phyloP scores from a whole-genome alignment of 169 alveolate genomes.

The Plasmodium gonderi region DNA sequence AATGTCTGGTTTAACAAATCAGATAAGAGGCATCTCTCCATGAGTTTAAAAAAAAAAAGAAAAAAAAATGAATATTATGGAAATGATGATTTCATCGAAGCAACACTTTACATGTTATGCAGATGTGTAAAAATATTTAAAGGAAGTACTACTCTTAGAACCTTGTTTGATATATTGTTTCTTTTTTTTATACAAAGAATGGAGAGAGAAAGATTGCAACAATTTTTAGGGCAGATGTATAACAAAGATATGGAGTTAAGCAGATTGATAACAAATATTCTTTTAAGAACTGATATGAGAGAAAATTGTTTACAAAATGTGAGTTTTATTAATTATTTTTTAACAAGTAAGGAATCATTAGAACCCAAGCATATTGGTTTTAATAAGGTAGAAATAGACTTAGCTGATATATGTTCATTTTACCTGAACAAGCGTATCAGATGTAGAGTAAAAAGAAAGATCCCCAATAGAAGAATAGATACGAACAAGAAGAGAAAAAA shows the following conservation, averaged over 20 bases:
- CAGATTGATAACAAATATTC: slow-evolving; percentile 20
- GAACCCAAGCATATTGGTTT: neutral
- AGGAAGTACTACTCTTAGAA: neutral
- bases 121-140: slow-evolving; percentile 26
- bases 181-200: slow-evolving; percentile 21
- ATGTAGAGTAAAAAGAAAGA: neutral
- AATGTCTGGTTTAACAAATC: no score
- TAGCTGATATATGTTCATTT: slow-evolving; percentile 32
- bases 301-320: neutral
- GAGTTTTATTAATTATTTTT: slow-evolving; percentile 37
- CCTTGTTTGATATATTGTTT: slow-evolving; percentile 48
- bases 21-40: neutral
- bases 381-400: neutral
- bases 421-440: neutral
- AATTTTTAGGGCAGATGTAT: slow-evolving; percentile 2
- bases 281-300: neutral
- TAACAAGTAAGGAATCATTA: neutral
- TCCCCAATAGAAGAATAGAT: neutral
- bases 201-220: neutral
- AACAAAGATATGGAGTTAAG: neutral
- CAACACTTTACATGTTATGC: slow-evolving; percentile 36
- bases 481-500: neutral
- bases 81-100: slow-evolving; percentile 2
- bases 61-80: slow-evolving; percentile 8
- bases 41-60: neutral